These are phyloP conservation scores for Paraconiothyrium sp. DNA, from an alignment of 2,329 filamentous ascomycete species.

Conservation along the genomic window DNA sequence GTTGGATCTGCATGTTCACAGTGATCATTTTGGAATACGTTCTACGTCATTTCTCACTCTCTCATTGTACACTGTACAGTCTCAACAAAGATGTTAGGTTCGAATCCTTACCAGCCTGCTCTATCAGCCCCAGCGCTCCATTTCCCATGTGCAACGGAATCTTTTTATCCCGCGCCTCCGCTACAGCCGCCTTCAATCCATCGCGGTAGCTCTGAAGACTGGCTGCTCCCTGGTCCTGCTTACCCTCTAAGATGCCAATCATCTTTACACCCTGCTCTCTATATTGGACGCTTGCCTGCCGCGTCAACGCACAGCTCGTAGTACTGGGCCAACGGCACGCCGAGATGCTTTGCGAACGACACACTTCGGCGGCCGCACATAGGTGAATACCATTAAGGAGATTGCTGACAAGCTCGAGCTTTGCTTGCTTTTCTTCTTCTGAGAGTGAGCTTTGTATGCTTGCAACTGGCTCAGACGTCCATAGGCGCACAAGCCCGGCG, in stretches of 20 bases:
- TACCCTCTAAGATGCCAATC: slow-evolving; percentile 44
- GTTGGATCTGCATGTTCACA: neutral
- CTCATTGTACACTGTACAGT: slow-evolving; percentile 30
- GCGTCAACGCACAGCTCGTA: slow-evolving; percentile 49
- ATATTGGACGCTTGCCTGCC: slow-evolving; percentile 48
- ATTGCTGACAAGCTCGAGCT: slow-evolving; percentile 47
- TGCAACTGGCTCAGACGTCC: slow-evolving; percentile 53
- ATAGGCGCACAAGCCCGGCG: slow-evolving; percentile 65
- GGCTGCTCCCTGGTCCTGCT: slow-evolving; percentile 29
- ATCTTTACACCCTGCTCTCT: slow-evolving; percentile 43
- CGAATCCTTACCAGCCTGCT: slow-evolving; percentile 37
- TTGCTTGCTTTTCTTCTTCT: slow-evolving; percentile 38
- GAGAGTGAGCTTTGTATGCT: slow-evolving; percentile 37
- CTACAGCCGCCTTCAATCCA: slow-evolving; percentile 39
- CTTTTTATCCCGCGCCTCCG: slow-evolving; percentile 46
- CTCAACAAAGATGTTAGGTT: slow-evolving; percentile 34
- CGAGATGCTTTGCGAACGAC: slow-evolving; percentile 48
- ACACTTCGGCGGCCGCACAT: slow-evolving; percentile 49
- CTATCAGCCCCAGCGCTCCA: slow-evolving; percentile 42
- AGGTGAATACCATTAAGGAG: slow-evolving; percentile 49
- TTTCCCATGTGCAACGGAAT: slow-evolving; percentile 46
- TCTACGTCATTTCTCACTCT: neutral
- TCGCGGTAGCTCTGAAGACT: slow-evolving; percentile 32
- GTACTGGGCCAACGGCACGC: slow-evolving; percentile 48
- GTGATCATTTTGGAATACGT: neutral